Base-by-base conservation (phyloP, 2,329 filamentous ascomycete species). In the Apiospora malaysiana region DNA sequence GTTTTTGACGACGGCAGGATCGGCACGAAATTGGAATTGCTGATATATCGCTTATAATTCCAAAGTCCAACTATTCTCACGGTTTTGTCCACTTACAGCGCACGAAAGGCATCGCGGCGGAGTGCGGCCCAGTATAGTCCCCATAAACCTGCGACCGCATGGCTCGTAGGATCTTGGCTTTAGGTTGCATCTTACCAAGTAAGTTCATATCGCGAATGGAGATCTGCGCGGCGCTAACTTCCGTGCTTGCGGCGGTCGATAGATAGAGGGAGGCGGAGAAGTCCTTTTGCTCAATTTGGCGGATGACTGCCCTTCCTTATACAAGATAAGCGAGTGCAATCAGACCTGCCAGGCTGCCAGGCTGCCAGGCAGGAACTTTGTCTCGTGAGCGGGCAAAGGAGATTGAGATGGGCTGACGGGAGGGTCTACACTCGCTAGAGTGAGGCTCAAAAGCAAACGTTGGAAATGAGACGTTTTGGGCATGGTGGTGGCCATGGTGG, bases 211-310 rank as follows among this genome's bases (percentile, higher is more conserved):
- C 27, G 56, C 18, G 32, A 40, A 63, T 63, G 56, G 56, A 40
- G 56, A 63, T 40, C 56, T 40, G 56, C 56, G 21, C 56, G n/a
- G 32, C 56, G 56, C 56, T 63, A 63, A 63, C 32, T 32, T 63
- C 4, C 10, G 37, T 21, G 1, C 32, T 63, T 18, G 14, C 16
- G 51, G 27, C 25, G 25, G 27, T 37, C 51, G 27, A 23, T 1
- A 4, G 46, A 49, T 1, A 4, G 46, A 49, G 8, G 23, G 9
- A 14, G 23, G 14, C 18, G 56, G 56, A 63, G 21, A n/a, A n/a
- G 56, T 37, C 32, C 56, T 40, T 63, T 40, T 59, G 51, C 27
- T 16, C 51, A 37, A 8, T n/a, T 59, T 7, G 51, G 27, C 42
- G 51, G 51, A 37, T 27, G 10, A 1, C 51, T 32, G 51, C 18